Evolutionary conservation across 1,284 basidiomycete species (phyloP).

Genomic region (Ceratobasidium sp.): DNA sequence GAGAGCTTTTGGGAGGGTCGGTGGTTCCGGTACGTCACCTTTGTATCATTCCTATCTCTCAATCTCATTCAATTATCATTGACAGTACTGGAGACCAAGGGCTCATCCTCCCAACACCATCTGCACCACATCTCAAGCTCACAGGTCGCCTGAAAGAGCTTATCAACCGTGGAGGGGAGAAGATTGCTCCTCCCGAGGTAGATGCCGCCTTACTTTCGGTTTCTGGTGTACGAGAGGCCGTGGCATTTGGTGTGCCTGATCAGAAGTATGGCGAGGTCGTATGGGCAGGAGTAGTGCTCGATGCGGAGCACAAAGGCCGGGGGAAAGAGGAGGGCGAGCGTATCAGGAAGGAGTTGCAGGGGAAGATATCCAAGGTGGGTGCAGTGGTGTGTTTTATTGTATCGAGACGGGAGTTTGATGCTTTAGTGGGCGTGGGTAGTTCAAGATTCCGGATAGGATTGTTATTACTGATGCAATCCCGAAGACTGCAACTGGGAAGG

Average conservation of each 20-base stretch:
- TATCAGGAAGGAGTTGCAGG: constrained; percentile 48
- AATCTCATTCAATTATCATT: background rate
- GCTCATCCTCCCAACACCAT: constrained; percentile 62
- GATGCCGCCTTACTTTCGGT: constrained; percentile 60
- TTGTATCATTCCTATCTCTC: background rate
- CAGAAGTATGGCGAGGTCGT: constrained; percentile 54
- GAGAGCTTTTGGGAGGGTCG: constrained; percentile 55
- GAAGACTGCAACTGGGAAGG: constrained; percentile 54
- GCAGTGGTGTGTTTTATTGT: background rate
- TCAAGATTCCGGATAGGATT: constrained; percentile 52
- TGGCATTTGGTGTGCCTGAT: constrained; percentile 55
- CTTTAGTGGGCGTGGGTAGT: constrained; percentile 42
- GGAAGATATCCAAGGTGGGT: constrained; percentile 49
- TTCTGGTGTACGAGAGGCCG: constrained; percentile 63
- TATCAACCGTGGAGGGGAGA: constrained; percentile 73
- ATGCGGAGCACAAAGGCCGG: constrained; percentile 36
- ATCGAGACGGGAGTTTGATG: background rate
- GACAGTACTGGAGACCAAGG: constrained; percentile 71
- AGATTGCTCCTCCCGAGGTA: constrained; percentile 73
- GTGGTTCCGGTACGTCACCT: constrained; percentile 53
- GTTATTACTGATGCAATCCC: constrained; percentile 51
- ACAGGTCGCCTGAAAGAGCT: constrained; percentile 70
- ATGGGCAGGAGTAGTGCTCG: constrained; percentile 51
- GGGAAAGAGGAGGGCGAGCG: constrained; percentile 44
- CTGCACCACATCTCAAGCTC: constrained; percentile 61